phyloP scores from a whole-genome alignment of 1,284 basidiomycete genomes.

The Leucoagaricus sp. region DNA sequence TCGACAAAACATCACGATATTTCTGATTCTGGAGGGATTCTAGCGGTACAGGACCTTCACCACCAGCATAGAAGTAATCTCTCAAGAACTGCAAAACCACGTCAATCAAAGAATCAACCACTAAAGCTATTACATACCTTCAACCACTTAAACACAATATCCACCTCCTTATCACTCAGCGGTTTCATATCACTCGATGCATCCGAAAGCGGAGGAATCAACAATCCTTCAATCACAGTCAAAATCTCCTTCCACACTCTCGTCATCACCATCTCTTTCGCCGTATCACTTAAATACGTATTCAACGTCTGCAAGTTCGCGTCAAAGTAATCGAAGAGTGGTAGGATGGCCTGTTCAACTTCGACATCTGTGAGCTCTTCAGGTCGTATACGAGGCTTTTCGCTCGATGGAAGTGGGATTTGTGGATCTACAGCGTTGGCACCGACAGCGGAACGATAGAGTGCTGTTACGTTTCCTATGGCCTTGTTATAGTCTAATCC shows the following conservation, averaged over 20 bases:
- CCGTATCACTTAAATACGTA: constrained; percentile 81
- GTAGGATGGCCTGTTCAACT: constrained; percentile 91
- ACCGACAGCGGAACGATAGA: constrained; percentile 78
- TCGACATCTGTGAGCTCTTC: constrained; percentile 88
- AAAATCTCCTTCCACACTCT: constrained; percentile 98
- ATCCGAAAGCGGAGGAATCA: constrained; percentile 92
- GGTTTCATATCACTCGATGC: constrained; percentile 90
- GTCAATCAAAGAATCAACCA: neutral
- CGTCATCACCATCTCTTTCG: constrained; percentile 92
- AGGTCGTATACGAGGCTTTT: constrained; percentile 70
- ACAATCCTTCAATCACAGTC: constrained; percentile 82
- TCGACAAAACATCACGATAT: constrained; percentile 90
- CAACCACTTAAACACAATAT: constrained; percentile 98
- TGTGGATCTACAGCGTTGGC: constrained; percentile 67
- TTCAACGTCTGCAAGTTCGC: constrained; percentile 92
- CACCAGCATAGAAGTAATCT: constrained; percentile 95
- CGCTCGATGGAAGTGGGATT: constrained; percentile 72
- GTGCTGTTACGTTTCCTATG: constrained; percentile 75
- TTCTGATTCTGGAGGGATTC: constrained; percentile 94
- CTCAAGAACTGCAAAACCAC: constrained; percentile 69
- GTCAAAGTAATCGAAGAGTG: constrained; percentile 97
- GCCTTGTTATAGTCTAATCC: constrained; percentile 85
- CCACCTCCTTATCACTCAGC: constrained; percentile 92
- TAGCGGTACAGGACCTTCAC: constrained; percentile 87
- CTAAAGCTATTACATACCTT: constrained; percentile 52